Evolutionary conservation across 2,329 filamentous ascomycete genomes (phyloP), one percentile per base, ranked within the genome.

Genomic region (Fusarium chaquense): DNA sequence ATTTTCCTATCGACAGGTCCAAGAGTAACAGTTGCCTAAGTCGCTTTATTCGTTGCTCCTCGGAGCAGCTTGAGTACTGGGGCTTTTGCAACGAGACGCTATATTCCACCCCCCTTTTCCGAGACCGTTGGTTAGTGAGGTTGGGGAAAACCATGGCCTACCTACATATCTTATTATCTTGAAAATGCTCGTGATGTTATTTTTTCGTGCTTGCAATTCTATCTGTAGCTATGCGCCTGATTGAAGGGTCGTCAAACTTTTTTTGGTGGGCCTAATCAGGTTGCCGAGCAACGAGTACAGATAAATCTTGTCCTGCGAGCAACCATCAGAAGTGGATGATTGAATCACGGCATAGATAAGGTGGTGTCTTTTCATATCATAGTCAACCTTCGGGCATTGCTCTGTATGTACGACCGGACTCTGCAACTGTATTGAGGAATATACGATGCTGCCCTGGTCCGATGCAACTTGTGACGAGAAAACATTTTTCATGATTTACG

Each of bases 1-100:
- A 91, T 93, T 82, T 85, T 94, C 92, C 91, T 89, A 93, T 94
- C 92, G 93, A 97, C 94, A 96, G 92, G 90, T 96, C 91, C 93
- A 81, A 97, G 91, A 97, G 81, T 77, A 87, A 96, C 83, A 81
- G 82, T 84, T 84, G 80, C 83, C 83, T 81, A 81, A 81, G 83
- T 83, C 85, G 86, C 88, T 87, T 86, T 87, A 88, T 85, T 92
- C 90, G 90, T 87, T 82, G 79, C 83, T 74, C 83, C 74, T 83
- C 81, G 85, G 86, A 85, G 70, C 49, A 71, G 67, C 75, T 83
- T 90, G 90, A 93, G 87, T 87, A 88, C 87, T 85, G 87, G 84
- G 83, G 83, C 83, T 82, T 79, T 79, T 80, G 72, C 79, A 82
- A 82, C 84, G 83, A 85, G 90, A 86, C 87, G 87, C 89, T 89